A percentile compares a stretch with the other conserved stretches of the same genome.
Evolutionary conservation across 2,329 filamentous ascomycete genomes (phyloP).

Genomic region (Aspergillus intermedius): DNA sequence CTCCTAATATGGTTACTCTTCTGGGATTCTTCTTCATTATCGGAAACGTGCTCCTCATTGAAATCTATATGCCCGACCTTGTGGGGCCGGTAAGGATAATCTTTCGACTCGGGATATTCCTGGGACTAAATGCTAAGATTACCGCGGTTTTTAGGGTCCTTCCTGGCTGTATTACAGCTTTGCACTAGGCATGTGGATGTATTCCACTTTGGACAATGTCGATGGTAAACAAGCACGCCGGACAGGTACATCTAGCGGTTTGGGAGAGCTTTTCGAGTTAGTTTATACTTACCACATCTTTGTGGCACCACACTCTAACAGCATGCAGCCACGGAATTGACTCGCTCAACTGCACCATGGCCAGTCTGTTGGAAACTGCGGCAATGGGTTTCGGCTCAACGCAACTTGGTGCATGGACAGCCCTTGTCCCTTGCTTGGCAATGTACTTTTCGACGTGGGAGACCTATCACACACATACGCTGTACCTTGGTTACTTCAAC

Average conservation of each 20-base stretch:
- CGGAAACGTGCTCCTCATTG: slow-evolving; percentile 67
- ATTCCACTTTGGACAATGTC: slow-evolving; percentile 98
- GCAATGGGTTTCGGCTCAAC: slow-evolving; percentile 87
- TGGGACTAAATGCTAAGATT: neutral
- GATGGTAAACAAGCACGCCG: slow-evolving; percentile 95
- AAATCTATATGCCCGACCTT: slow-evolving; percentile 80
- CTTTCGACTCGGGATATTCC: neutral
- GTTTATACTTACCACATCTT: slow-evolving; percentile 19
- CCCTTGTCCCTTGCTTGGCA: slow-evolving; percentile 80
- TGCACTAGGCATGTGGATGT: slow-evolving; percentile 91
- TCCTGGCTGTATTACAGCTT: slow-evolving; percentile 95
- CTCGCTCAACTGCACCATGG: slow-evolving; percentile 92
- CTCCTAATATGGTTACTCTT: slow-evolving; percentile 95
- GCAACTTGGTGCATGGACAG: slow-evolving; percentile 81
- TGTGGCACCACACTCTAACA: slow-evolving; percentile 17
- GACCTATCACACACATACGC: slow-evolving; percentile 95
- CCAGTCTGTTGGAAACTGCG: slow-evolving; percentile 80
- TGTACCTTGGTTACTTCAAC: slow-evolving; percentile 95
- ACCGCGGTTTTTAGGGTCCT: slow-evolving; percentile 56
- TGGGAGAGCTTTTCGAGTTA: slow-evolving; percentile 91
- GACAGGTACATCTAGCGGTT: slow-evolving; percentile 87
- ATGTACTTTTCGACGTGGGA: slow-evolving; percentile 99
- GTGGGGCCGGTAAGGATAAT: slow-evolving; percentile 67
- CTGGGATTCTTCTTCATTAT: slow-evolving; percentile 93
- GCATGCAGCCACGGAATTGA: slow-evolving; percentile 76